Base-by-base conservation (phyloP, 2,329 filamentous ascomycete species). In the Epichloe coenophiala region DNA sequence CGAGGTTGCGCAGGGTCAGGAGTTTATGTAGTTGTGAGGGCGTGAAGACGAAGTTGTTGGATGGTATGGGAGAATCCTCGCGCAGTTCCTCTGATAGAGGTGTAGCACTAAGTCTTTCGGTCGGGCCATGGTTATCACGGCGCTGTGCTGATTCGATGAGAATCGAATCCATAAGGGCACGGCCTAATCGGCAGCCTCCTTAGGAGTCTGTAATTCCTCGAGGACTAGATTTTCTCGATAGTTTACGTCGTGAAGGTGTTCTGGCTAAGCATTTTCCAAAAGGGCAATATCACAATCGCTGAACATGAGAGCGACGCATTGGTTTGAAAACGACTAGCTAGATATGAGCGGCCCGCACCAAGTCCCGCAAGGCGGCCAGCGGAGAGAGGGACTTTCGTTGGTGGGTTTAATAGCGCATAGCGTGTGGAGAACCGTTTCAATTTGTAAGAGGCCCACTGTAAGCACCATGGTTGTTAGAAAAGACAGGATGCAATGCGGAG, bases 1-100 rank as follows among this genome's bases (percentile, higher is more conserved):
- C 52, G 6, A 76, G 62, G 17, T 65, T 74, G 49, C 75, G 73
- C 23, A 72, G 68, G n/a, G 71, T 73, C 33, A 77, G 58, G 35
- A 80, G 68, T 51, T 74, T 76, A 59, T 74, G 73, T 3, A 80
- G 63, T 51, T 79, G 75, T 4, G 69, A 68, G 2, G 76, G 73
- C 0, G 72, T 70, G 52, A 78, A 80, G 12, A 74, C 76, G 53
- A 80, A 80, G 6, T 66, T 69, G 57, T 74, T 76, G 50, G 56
- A 56, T 11, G 59, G 54, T 17, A 60, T 48, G 35, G 59, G 61
- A 5, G 55, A 47, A 27, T 63, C 58, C 19, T 61, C 55, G 47
- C 52, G 54, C 40, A 67, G 52, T 50, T 65, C 61, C 50, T 55
- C 42, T 6, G 54, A 48, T 13, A 50, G 36, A 37, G 52, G 27